Evolutionary conservation across 805 yeast species (phyloP), one percentile per base, ranked within the genome.

Genomic region (Candida bentonensis): DNA sequence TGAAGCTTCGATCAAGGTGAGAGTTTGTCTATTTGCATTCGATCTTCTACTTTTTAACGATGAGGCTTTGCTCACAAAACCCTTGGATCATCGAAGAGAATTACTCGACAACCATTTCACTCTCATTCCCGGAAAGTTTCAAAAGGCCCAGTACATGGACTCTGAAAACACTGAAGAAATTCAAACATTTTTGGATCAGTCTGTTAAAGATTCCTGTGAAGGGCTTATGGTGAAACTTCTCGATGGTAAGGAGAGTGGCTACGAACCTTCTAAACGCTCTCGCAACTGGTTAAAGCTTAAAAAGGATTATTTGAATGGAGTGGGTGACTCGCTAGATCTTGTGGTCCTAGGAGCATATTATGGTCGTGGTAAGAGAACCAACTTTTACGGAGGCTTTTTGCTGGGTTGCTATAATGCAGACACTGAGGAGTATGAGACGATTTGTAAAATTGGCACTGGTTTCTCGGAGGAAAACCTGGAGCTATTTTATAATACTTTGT

Each of bases 361-460:
- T 51, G 98, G 98, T 20, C 78, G 78, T 47, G 98, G 98, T 39
- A 92, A 89, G 62, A 74, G 98, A 57, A 88, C 97, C 0, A 95
- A 95, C 9, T 73, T 82, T 48, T 92, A 89, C 60, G 98, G 98
- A 43, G 98, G 97, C 2, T 92, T 88, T 56, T 62, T 92, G 33
- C 67, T 92, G 42, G 97, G 95, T 0, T 81, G 94, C 23, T 89
- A 86, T 58, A 92, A 92, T 56, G 78, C 78, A 45, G 96, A 89
- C 46, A 74, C 86, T 0, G 97, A 94, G 21, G 96, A 88, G 55
- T 86, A 74, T 59, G 97, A 92, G 61, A 83, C 96, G 0, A 81
- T 94, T 36, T 92, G 98, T 66, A 92, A 92, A 60, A 88, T 94
- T 45, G 98, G 98, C 41, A 92, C 98, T 0, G 98, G 98, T 0